Conservation (phyloP, 495 filamentous ascomycete genomes). For the Saxophila tyrrhenica region DNA sequence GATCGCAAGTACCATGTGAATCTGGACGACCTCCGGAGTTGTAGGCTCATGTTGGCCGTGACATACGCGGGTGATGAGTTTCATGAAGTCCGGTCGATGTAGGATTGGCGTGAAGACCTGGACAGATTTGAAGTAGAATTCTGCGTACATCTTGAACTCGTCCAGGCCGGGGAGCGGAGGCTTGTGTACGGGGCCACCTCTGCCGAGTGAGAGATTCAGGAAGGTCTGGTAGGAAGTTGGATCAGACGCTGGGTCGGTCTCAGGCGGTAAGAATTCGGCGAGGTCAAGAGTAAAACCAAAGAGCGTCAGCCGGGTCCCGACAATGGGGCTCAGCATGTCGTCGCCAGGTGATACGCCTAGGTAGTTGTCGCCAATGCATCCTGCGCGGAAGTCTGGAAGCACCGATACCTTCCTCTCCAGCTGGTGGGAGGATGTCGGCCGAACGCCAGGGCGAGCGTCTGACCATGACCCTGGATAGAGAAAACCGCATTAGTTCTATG, state of each 20-base stretch:
- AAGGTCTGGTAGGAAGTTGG: slow-evolving; percentile 58
- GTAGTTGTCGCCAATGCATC: slow-evolving; percentile 53
- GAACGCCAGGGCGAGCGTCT: too few relatives aligned
- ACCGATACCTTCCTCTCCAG: neutral
- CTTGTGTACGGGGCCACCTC: slow-evolving; percentile 1
- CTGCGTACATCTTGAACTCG: slow-evolving; percentile 48
- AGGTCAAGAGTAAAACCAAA: slow-evolving; percentile 69
- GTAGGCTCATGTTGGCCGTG: slow-evolving; percentile 32
- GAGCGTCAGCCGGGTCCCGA: slow-evolving; percentile 60
- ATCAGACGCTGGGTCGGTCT: slow-evolving; percentile 51
- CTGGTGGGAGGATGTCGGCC: too few relatives aligned
- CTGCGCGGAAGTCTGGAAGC: slow-evolving; percentile 40
- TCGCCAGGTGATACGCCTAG: slow-evolving; percentile 59
- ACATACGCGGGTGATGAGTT: slow-evolving; percentile 37
- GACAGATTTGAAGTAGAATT: slow-evolving; percentile 62
- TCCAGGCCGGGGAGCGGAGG: slow-evolving; percentile 20
- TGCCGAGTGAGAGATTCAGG: slow-evolving; percentile 40
- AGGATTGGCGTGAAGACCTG: slow-evolving; percentile 62
- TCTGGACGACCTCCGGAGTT: slow-evolving; percentile 52
- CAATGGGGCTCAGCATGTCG: slow-evolving; percentile 56
- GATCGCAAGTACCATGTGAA: slow-evolving; percentile 69
- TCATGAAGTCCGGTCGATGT: slow-evolving; percentile 58
- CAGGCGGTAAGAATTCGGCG: slow-evolving; percentile 53
- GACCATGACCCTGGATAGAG: too few relatives aligned
- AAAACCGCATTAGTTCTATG: too few relatives aligned